phyloP scores from a whole-genome alignment of 805 yeast genomes.

The Monosporozyma yasuniensis region DNA sequence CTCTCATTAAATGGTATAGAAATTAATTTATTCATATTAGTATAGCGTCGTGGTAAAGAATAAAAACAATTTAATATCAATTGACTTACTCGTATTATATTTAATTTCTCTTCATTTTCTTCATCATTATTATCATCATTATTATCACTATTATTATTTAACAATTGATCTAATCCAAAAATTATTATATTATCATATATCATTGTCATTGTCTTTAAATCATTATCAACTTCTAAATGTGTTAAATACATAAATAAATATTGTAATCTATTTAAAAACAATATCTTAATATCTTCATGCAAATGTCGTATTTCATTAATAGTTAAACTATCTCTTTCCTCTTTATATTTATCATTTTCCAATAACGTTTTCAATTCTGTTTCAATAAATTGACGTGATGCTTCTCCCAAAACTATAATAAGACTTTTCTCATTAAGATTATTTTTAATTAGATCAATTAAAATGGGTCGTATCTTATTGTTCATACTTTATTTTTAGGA shows the following conservation, averaged over 20 bases:
- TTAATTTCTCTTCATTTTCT: no score
- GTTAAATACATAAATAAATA: slow-evolving; percentile 29
- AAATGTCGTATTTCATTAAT: neutral
- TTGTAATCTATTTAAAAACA: slow-evolving; percentile 26
- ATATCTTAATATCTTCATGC: slow-evolving; percentile 13
- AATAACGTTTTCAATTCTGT: slow-evolving; percentile 5
- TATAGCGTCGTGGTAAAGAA: neutral
- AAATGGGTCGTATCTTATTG: neutral
- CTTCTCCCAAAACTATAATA: slow-evolving; percentile 18
- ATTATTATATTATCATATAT: slow-evolving; percentile 18
- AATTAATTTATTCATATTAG: neutral
- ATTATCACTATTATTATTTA: slow-evolving; percentile 2
- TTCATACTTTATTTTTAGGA: neutral
- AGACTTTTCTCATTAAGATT: slow-evolving; percentile 1
- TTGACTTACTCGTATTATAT: neutral
- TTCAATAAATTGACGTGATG: slow-evolving; percentile 21
- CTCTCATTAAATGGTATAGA: neutral
- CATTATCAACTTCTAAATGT: slow-evolving; percentile 20
- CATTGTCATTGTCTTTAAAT: neutral
- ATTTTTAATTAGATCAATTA: slow-evolving; percentile 4
- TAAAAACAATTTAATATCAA: neutral
- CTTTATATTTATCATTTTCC: neutral
- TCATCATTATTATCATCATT: no score
- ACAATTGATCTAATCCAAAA: slow-evolving; percentile 23
- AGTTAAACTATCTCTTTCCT: neutral